phyloP scores from a whole-genome alignment of 768 basidiomycete genomes.

The Trichaptum fuscoviolaceum region DNA sequence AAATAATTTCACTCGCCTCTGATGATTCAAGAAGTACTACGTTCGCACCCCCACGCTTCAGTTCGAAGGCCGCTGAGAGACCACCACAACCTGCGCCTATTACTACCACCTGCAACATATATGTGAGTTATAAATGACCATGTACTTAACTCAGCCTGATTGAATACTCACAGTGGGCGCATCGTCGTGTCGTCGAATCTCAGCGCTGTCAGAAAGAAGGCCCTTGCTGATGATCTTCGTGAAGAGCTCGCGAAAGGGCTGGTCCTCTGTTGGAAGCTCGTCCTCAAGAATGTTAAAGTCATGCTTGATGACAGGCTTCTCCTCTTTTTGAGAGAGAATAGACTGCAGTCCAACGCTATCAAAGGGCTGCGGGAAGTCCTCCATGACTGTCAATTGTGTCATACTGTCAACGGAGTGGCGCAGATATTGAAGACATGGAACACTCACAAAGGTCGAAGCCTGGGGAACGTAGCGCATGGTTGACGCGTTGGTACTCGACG shows the following conservation, averaged over 20 bases:
- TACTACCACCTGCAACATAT: not conserved
- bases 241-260: not conserved
- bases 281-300: not conserved
- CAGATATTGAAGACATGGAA: not conserved
- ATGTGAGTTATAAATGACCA: not conserved
- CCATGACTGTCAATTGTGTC: not conserved
- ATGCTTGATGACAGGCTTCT: not conserved
- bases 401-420: not conserved
- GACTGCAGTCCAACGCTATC: not conserved
- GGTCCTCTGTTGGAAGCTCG: not conserved
- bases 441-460: not conserved
- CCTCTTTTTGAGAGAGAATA: not conserved
- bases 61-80: not conserved
- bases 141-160: not conserved
- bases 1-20: not conserved
- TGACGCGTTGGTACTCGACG: not conserved
- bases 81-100: not conserved
- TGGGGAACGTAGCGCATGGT: not conserved
- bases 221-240: not conserved
- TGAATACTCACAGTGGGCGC: not conserved
- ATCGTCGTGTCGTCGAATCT: not conserved
- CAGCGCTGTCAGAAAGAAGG: not conserved
- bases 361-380: not conserved
- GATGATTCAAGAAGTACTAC: not conserved
- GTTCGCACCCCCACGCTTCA: not conserved